Percentiles rank a stretch among this genome's conserved stretches.
phyloP scores from a whole-genome alignment of 345 rosid genomes.

The Firmiana major region DNA sequence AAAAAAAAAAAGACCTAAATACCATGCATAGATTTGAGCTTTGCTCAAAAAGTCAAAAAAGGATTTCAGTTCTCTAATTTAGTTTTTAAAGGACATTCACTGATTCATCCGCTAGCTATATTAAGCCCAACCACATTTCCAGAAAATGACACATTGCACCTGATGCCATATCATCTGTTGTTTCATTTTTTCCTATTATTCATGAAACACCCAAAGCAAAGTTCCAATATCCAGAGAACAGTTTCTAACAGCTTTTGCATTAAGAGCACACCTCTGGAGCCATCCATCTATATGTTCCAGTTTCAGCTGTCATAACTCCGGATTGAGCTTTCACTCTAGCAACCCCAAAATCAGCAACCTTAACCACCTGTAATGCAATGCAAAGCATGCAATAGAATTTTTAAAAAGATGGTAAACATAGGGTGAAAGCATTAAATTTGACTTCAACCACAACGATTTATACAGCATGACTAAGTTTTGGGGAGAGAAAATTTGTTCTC shows the following conservation, averaged over 20 bases:
- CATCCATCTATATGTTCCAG: conserved; percentile 99
- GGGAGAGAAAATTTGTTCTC: neutral
- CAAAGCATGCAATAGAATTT: neutral
- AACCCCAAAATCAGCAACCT: conserved; percentile 99
- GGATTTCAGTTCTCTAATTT: conserved; percentile 5
- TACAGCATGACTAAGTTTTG: neutral
- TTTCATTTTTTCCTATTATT: neutral
- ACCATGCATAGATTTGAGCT: neutral
- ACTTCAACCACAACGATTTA: neutral
- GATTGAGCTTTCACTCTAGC: conserved; percentile 88
- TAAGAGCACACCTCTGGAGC: conserved; percentile 81
- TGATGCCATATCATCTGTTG: neutral
- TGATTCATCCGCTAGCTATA: neutral
- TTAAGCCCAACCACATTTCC: neutral
- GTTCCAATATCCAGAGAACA: neutral
- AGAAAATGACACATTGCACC: neutral
- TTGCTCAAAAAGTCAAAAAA: neutral
- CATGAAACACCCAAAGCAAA: neutral
- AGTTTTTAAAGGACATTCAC: neutral
- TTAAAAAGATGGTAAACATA: neutral
- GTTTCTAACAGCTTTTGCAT: neutral
- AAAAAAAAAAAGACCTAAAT: neutral
- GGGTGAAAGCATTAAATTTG: neutral
- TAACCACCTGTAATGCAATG: conserved; percentile 59
- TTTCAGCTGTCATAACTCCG: conserved; percentile 99